Conservation (phyloP, 2,329 filamentous ascomycete genomes). For the Eurotiales sp. region DNA sequence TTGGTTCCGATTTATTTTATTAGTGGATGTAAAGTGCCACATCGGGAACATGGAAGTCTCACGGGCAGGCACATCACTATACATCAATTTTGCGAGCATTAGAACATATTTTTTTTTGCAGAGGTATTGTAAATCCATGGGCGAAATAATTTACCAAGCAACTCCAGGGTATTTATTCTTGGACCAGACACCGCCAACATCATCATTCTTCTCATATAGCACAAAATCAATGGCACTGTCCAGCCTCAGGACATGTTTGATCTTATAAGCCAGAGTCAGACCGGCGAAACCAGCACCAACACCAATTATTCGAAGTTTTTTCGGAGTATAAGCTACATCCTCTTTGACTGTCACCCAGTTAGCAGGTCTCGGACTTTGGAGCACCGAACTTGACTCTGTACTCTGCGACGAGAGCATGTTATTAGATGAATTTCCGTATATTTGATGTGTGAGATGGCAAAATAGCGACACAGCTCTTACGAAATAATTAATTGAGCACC, state of each 20-base stretch:
- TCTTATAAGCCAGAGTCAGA: conserved; percentile 17
- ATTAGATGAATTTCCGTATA: too few relatives aligned
- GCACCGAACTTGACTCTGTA: too few relatives aligned
- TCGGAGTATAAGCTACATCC: background rate
- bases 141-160: too few relatives aligned
- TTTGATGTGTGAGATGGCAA: too few relatives aligned
- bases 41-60: too few relatives aligned
- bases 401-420: too few relatives aligned
- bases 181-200: conserved; percentile 9
- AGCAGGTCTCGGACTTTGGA: background rate
- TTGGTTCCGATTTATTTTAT: too few relatives aligned
- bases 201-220: conserved; percentile 14
- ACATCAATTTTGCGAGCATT: background rate
- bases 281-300: conserved; percentile 19
- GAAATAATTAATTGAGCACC: too few relatives aligned
- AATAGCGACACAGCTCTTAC: too few relatives aligned
- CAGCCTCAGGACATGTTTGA: conserved; percentile 14
- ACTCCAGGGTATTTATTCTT: conserved; percentile 11
- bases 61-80: background rate
- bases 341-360: background rate
- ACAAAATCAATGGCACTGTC: background rate
- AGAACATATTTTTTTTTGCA: background rate
- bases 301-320: conserved; percentile 10
- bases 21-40: too few relatives aligned
- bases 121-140: too few relatives aligned